These are phyloP conservation scores for Dictyostelium citrinum DNA, from an alignment of 78 protist genomes.

Conservation along the genomic window DNA sequence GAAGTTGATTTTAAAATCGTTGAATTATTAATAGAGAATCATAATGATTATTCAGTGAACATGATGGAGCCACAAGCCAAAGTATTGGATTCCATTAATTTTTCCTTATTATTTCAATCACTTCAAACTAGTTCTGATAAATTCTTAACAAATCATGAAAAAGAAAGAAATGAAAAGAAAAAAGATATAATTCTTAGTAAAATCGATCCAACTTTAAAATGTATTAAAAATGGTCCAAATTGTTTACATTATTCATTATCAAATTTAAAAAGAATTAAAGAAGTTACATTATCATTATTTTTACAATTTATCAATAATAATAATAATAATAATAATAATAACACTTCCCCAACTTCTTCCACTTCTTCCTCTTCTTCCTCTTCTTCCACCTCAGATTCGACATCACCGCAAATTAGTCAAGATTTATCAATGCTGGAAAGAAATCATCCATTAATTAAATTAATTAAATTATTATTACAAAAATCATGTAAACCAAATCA, in stretches of 20 bases:
- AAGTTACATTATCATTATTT: not conserved
- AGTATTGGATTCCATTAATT: not conserved
- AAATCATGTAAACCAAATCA: conserved; percentile 5
- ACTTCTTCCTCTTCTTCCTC: not conserved
- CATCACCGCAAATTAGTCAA: not conserved
- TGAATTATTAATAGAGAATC: not conserved
- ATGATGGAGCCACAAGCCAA: conserved; percentile 9
- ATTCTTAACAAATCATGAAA: not conserved
- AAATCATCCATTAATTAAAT: conserved; percentile 19
- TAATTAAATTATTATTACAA: conserved; percentile 1
- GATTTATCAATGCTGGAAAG: not conserved
- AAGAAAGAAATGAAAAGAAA: not conserved
- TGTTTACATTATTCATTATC: conserved; percentile 28
- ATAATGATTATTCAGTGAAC: not conserved
- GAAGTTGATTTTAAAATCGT: conserved; percentile 19
- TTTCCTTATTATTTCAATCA: conserved; percentile 36
- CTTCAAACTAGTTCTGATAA: not conserved
- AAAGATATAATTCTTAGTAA: not conserved
- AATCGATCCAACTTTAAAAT: not conserved
- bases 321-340: no score
- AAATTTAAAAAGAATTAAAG: conserved; percentile 8
- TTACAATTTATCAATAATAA: not conserved
- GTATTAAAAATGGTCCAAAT: conserved; percentile 56
- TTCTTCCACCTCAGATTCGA: not conserved
- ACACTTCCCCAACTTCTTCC: no score